These are phyloP conservation scores for Periconia sp. DNA, from an alignment of 2,329 filamentous ascomycete genomes.

Conservation along the genomic window DNA sequence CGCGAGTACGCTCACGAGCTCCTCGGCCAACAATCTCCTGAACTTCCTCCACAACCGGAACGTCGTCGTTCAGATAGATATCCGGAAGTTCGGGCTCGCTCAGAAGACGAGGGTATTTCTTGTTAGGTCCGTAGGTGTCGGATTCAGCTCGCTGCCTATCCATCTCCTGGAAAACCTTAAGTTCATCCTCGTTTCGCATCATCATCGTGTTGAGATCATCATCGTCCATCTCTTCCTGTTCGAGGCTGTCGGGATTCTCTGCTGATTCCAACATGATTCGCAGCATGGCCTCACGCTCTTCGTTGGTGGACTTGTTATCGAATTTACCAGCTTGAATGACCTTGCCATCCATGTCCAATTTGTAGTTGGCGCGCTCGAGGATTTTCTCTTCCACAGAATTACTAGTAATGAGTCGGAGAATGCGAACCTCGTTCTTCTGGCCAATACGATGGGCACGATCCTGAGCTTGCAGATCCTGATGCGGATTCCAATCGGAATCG, in stretches of 20 bases:
- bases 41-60: constrained; percentile 75
- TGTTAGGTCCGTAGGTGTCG: constrained; percentile 71
- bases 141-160: constrained; percentile 72
- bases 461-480: constrained; percentile 97
- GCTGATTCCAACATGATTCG: constrained; percentile 86
- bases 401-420: constrained; percentile 90
- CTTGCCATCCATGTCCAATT: constrained; percentile 99
- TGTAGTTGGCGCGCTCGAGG: constrained; percentile 92
- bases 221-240: constrained; percentile 97
- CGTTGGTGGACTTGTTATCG: constrained; percentile 98
- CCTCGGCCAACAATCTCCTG: constrained; percentile 82
- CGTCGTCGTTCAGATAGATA: constrained; percentile 87
- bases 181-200: constrained; percentile 81
- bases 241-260: constrained; percentile 68
- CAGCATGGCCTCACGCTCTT: constrained; percentile 95
- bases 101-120: constrained; percentile 76
- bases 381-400: constrained; percentile 99
- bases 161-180: constrained; percentile 76
- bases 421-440: constrained; percentile 98
- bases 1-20: constrained; percentile 89
- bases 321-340: constrained; percentile 99
- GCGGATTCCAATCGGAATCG: constrained; percentile 99
- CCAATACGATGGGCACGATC: constrained; percentile 99
- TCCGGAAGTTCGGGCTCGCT: constrained; percentile 86
- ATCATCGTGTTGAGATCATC: constrained; percentile 95